Conservation (phyloP, 176 grass and related monocot species). For the Dactylis glomerata region DNA sequence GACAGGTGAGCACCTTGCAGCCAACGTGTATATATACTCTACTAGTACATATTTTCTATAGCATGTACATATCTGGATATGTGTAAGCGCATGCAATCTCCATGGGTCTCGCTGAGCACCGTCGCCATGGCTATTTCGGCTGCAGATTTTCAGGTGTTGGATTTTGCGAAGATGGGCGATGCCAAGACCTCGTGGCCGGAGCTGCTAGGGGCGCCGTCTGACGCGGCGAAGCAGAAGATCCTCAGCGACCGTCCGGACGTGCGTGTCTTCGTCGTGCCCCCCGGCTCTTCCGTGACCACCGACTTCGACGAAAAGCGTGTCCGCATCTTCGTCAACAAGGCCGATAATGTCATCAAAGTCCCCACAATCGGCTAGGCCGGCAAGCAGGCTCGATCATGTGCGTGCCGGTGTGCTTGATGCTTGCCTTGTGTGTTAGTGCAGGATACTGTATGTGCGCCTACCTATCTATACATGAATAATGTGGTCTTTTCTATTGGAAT, state of each 20-base stretch:
- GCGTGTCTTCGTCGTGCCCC: not conserved
- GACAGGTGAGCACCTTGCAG: not conserved
- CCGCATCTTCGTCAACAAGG: not conserved
- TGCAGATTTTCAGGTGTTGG: not conserved
- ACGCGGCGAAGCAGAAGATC: slow-evolving; percentile 32
- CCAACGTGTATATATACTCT: not conserved
- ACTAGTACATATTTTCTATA: not conserved
- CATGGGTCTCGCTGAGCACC: not conserved
- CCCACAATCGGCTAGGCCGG: not conserved
- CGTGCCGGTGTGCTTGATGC: not conserved
- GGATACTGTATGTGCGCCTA: no score
- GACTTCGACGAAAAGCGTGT: slow-evolving; percentile 10
- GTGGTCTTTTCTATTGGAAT: no score
- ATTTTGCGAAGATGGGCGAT: not conserved
- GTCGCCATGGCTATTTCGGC: not conserved
- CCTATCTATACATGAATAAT: no score
- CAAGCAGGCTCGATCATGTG: not conserved
- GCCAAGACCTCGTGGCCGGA: slow-evolving; percentile 35
- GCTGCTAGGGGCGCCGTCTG: slow-evolving; percentile 9
- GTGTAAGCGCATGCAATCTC: not conserved
- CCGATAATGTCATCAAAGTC: not conserved
- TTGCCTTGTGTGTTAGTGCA: no score
- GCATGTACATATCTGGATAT: not conserved
- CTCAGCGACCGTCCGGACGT: slow-evolving; percentile 17
- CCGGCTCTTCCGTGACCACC: not conserved